These are phyloP conservation scores for Sclerotinia sclerotiorum DNA, from an alignment of 2,329 filamentous ascomycete genomes.

Conservation along the genomic window DNA sequence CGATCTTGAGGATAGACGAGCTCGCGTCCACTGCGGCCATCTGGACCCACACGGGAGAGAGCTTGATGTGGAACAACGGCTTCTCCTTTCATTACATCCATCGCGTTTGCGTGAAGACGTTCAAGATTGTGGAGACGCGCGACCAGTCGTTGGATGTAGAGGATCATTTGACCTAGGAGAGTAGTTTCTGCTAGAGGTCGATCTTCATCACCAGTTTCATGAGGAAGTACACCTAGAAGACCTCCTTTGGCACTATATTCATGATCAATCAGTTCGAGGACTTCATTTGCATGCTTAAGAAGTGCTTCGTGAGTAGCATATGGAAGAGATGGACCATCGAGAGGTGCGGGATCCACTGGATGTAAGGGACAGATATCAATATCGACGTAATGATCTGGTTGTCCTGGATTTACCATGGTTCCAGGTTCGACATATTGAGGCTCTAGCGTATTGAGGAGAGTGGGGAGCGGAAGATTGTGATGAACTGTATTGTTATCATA, in stretches of 20 bases:
- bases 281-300: slow-evolving; percentile 58
- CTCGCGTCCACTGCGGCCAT: slow-evolving; percentile 49
- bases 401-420: slow-evolving; percentile 17
- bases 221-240: slow-evolving; percentile 54
- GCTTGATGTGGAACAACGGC: slow-evolving; percentile 53
- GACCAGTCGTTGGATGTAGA: slow-evolving; percentile 54
- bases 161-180: slow-evolving; percentile 58
- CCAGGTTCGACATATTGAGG: not conserved
- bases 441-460: slow-evolving; percentile 34
- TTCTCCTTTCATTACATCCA: slow-evolving; percentile 52
- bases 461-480: slow-evolving; percentile 36
- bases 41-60: slow-evolving; percentile 53
- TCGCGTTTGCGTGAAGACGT: slow-evolving; percentile 50
- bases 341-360: slow-evolving; percentile 18
- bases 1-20: slow-evolving; percentile 56
- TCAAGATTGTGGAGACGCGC: slow-evolving; percentile 59
- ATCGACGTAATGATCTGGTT: slow-evolving; percentile 13
- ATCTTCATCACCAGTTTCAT: slow-evolving; percentile 42
- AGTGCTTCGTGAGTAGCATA: slow-evolving; percentile 43
- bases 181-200: slow-evolving; percentile 50
- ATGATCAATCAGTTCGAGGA: slow-evolving; percentile 60
- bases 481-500: slow-evolving; percentile 42
- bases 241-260: slow-evolving; percentile 57
- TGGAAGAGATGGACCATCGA: slow-evolving; percentile 28
- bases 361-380: slow-evolving; percentile 37